These are phyloP conservation scores for Leccinum variicolor DNA, from an alignment of 768 basidiomycete species.

Conservation along the genomic window DNA sequence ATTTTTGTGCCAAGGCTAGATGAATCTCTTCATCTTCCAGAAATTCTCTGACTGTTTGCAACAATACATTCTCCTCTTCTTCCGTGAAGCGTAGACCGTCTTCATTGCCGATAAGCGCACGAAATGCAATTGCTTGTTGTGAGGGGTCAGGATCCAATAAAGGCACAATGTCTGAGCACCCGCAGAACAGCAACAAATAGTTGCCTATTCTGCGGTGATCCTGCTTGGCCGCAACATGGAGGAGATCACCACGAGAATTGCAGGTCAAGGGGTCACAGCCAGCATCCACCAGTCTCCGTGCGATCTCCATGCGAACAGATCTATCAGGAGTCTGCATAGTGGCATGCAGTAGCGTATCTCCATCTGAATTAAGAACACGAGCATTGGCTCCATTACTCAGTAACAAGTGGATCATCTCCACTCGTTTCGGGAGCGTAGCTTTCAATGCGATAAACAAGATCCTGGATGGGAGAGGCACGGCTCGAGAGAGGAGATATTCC, in stretches of 20 bases:
- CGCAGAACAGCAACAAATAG: neutral
- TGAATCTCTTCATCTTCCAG: neutral
- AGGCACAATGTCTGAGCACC: neutral
- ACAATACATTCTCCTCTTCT: neutral
- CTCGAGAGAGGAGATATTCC: neutral
- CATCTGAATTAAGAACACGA: too few species aligned
- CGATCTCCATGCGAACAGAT: neutral
- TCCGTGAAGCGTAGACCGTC: neutral
- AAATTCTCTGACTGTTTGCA: neutral
- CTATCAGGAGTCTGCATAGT: neutral
- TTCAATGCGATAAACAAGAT: neutral
- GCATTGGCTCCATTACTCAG: too few species aligned
- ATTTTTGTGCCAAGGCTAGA: neutral
- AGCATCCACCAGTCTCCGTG: neutral
- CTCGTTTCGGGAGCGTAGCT: neutral
- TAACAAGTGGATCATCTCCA: too few species aligned
- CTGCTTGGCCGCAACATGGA: neutral
- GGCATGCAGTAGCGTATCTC: too few species aligned
- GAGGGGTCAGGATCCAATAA: neutral
- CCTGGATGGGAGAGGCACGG: neutral
- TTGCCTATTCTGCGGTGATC: neutral
- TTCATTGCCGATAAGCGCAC: neutral
- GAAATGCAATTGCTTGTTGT: neutral
- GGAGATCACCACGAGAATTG: neutral
- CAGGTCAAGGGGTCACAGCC: neutral